Percentiles rank a stretch among this genome's conserved stretches.
These are phyloP conservation scores for Xylaria sp. DNA, from an alignment of 2,329 filamentous ascomycete genomes.

Conservation along the genomic window DNA sequence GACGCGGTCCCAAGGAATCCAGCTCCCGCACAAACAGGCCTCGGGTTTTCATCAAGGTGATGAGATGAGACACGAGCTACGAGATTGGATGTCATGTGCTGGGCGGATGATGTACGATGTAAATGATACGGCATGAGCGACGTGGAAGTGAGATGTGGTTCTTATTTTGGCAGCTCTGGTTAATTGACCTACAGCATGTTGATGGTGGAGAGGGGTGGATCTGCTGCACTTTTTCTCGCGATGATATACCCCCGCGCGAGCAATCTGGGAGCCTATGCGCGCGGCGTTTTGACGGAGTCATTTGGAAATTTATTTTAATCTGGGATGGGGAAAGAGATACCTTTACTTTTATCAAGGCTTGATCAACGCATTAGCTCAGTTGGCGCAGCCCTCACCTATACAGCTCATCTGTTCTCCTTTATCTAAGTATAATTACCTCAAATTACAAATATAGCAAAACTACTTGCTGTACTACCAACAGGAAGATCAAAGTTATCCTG, in stretches of 20 bases:
- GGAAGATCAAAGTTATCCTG: conserved; percentile 2
- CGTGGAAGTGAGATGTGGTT: not conserved
- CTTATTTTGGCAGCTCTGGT: conserved; percentile 7
- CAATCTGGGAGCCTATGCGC: conserved; percentile 26
- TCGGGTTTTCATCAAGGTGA: conserved; percentile 52
- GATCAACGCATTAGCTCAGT: conserved; percentile 1
- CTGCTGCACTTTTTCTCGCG: conserved; percentile 24
- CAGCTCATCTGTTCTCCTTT: conserved; percentile 18
- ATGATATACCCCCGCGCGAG: conserved; percentile 35
- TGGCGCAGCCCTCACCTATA: conserved; percentile 27
- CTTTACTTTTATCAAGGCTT: conserved; percentile 8
- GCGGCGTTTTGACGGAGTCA: conserved; percentile 33
- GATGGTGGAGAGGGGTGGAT: conserved; percentile 8
- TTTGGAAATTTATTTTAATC: conserved; percentile 22
- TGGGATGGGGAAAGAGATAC: conserved; percentile 33
- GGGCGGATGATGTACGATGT: conserved; percentile 7
- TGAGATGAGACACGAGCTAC: conserved; percentile 20
- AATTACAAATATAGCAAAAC: not conserved
- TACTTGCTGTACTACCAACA: not conserved
- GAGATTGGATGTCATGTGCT: conserved; percentile 7
- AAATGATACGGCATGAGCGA: conserved; percentile 5
- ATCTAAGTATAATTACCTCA: conserved; percentile 30
- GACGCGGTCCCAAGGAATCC: conserved; percentile 65
- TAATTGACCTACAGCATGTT: not conserved
- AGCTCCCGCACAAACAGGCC: conserved; percentile 57